Evolutionary conservation across 306 rosid species (phyloP), one percentile per base, ranked within the genome.

Genomic region (Vicia faba): DNA sequence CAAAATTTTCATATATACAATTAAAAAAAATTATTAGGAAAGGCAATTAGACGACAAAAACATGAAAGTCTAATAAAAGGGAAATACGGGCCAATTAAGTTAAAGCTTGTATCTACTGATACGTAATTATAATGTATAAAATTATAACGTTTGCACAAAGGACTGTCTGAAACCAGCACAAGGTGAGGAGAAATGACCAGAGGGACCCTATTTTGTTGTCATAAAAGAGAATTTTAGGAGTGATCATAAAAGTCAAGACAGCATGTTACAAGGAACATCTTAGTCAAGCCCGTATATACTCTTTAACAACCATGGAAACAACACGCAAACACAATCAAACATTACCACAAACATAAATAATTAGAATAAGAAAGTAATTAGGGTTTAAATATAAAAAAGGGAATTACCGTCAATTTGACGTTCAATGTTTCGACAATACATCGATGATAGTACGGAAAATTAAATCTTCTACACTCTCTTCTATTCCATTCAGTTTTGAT

Each of bases 21-120:
- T 33, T n/a, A 14, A 59, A 57, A 36, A 46, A 20, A 43, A 33
- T 33, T 45, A 35, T 19, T 57, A 46, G 54, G 39, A 65, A 73
- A 12, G 10, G 49, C 36, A 66, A 48, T 16, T 48, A 46, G 53
- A 15, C 8, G 39, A 13, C 25, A 59, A 35, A 40, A 36, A 36
- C 46, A 36, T 35, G 28, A 10, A 38, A 40, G 29, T 9, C 20
- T 14, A 65, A 14, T 15, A 45, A 51, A 51, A 59, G 58, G 58
- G 12, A 70, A 70, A 70, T 23, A 57, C 19, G 29, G 18, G 45
- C 43, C 31, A 44, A 43, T 11, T 43, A 44, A 11, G 13, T 28
- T 26, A 56, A 69, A 18, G 36, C 50, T 36, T 11, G 2, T 38
- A 7, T 51, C 50, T 36, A 26, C 16, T 51, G 28, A 41, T 55